Base-by-base conservation (phyloP, 768 basidiomycete species). In the Podaxis sp. region DNA sequence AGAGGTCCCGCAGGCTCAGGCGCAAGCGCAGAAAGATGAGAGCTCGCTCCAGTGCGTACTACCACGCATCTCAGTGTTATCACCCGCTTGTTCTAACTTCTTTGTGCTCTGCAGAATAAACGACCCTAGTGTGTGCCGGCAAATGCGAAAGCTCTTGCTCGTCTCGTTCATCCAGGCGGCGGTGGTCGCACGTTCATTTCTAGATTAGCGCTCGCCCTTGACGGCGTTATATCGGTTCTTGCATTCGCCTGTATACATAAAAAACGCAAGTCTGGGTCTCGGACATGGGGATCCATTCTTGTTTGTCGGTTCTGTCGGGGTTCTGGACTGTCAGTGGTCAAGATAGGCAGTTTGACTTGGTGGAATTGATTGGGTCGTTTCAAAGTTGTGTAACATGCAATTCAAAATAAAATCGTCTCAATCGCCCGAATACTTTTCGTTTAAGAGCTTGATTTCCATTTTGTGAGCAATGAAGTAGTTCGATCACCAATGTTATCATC, bases 1-100 rank as follows among this genome's bases (percentile, higher is more conserved):
- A 95, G 84, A 86, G 92, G 75, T 92, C 92, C 67, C 88, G 92
- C 76, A 91, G 93, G 75, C 93, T 95, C 81, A 84, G 93, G 75
- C 90, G 92, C 78, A 95, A 95, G 74, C 90, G 92, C 84, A 89
- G 92, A 90, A 95, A 95, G 85, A 94, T 94, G 92, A 87, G 92
- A 76, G 92, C 92, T 66, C 92, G 92, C 79, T 94, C 92, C 84
- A 94, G 92, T 94, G 70, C 68, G 92, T 89, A 48, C 50, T 17
- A 22, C 62, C 28, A 56, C 7, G 17, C 54, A 20, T 13, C 10
- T 24, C 15, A 11, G 3, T 24, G 2, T 17, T 30, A 22, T 11
- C 12, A 37, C 36, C 26, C 7, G 55, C 26, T 26, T 22, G 4
- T 24, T 26, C 15, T 66, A 2, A 33, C 10, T 2, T 2, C 33